Percentiles rank a stretch among this genome's conserved stretches.
Evolutionary conservation across 768 basidiomycete genomes (phyloP).

Genomic region (Agaricus bisporus): DNA sequence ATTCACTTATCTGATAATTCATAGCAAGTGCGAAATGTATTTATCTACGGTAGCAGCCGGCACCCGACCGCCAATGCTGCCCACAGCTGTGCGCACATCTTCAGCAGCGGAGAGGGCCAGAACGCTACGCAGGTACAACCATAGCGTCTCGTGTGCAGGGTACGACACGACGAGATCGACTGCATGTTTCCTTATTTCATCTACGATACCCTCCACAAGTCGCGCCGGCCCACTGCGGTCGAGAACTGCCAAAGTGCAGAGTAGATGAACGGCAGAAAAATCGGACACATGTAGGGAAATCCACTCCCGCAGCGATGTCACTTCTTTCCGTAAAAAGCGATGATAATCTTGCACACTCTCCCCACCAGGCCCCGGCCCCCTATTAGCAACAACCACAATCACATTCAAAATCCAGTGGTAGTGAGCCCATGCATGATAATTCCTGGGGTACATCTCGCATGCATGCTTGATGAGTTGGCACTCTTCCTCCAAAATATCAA

Average conservation of each 20-base stretch:
- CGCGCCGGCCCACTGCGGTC: slow-evolving; percentile 14
- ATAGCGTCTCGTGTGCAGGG: slow-evolving; percentile 56
- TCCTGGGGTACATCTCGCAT: slow-evolving; percentile 61
- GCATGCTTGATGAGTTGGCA: slow-evolving; percentile 40
- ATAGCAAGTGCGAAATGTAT: slow-evolving; percentile 3
- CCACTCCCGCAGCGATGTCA: slow-evolving; percentile 38
- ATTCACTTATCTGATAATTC: slow-evolving; percentile 12
- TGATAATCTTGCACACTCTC: slow-evolving; percentile 17
- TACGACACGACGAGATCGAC: slow-evolving; percentile 41
- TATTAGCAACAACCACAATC: slow-evolving; percentile 16
- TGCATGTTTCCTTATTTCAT: slow-evolving; percentile 33
- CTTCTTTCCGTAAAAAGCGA: slow-evolving; percentile 33
- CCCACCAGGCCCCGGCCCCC: slow-evolving; percentile 13
- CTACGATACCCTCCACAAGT: slow-evolving; percentile 7
- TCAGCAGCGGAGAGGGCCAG: slow-evolving; percentile 6
- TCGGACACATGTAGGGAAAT: slow-evolving; percentile 61
- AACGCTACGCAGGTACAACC: slow-evolving; percentile 48
- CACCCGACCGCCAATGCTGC: not conserved
- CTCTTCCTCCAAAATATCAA: slow-evolving; percentile 36
- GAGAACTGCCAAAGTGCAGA: slow-evolving; percentile 28
- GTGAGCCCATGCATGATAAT: slow-evolving; percentile 72
- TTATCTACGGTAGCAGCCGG: slow-evolving; percentile 4
- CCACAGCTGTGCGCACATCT: slow-evolving; percentile 13
- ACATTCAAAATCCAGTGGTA: slow-evolving; percentile 43
- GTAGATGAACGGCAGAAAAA: slow-evolving; percentile 56